Conservation (phyloP, 257 asterid species). For the Nicotiana paniculata region DNA sequence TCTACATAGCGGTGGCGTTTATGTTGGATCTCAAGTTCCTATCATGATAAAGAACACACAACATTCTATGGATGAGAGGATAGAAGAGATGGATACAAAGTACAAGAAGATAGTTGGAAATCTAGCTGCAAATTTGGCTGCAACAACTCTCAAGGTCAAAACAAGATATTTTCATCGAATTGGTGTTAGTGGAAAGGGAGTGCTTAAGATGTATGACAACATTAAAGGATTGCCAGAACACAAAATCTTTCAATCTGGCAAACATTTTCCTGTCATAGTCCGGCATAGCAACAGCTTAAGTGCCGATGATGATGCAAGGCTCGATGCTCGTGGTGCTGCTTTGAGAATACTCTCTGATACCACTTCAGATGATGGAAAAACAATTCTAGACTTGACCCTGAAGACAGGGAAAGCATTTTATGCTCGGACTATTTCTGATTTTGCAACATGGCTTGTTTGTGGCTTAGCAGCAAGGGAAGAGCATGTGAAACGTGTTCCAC, state of each 20-base stretch:
- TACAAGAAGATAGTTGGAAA: slow-evolving; percentile 77
- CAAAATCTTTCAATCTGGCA: slow-evolving; percentile 49
- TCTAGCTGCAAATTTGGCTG: slow-evolving; percentile 70
- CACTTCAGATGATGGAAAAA: slow-evolving; percentile 12
- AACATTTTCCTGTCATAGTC: slow-evolving; percentile 47
- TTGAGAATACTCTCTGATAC: slow-evolving; percentile 41
- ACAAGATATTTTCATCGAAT: slow-evolving; percentile 70
- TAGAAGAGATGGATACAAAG: slow-evolving; percentile 69
- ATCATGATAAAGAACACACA: slow-evolving; percentile 70
- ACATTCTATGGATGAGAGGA: slow-evolving; percentile 72
- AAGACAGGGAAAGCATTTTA: slow-evolving; percentile 81
- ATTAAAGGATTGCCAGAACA: slow-evolving; percentile 58
- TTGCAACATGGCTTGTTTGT: slow-evolving; percentile 78
- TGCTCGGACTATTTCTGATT: slow-evolving; percentile 71
- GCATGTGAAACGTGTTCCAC: slow-evolving; percentile 65
- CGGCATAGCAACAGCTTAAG: slow-evolving; percentile 85
- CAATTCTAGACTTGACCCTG: slow-evolving; percentile 64
- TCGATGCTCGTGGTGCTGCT: slow-evolving; percentile 80
- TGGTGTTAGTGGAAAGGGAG: slow-evolving; percentile 67
- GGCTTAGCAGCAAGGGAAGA: slow-evolving; percentile 76
- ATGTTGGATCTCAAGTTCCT: slow-evolving; percentile 63
- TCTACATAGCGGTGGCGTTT: slow-evolving; percentile 69
- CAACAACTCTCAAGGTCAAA: slow-evolving; percentile 67
- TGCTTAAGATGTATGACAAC: slow-evolving; percentile 41
- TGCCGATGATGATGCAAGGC: slow-evolving; percentile 79